Conservation (phyloP, 352 stramenopile genomes). For the Peronospora destructor region DNA sequence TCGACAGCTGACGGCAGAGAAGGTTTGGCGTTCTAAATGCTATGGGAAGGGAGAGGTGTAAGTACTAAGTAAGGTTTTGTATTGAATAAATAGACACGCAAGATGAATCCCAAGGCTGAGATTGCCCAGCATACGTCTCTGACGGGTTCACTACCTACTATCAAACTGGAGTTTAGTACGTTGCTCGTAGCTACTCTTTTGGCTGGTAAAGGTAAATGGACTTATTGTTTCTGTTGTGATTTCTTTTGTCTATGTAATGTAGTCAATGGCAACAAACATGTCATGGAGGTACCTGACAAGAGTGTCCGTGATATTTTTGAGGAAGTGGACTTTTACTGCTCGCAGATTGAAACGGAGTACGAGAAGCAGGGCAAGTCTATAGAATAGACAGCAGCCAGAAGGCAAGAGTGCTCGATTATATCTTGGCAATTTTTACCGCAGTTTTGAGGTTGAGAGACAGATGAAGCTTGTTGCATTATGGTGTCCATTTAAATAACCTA, state of each 20-base stretch:
- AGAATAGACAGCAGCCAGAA: slow-evolving; percentile 42
- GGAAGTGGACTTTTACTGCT: slow-evolving; percentile 77
- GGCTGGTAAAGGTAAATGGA: neutral
- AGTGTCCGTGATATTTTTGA: slow-evolving; percentile 82
- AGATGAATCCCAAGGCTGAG: slow-evolving; percentile 76
- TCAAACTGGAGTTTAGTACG: slow-evolving; percentile 82
- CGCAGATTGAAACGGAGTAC: slow-evolving; percentile 83
- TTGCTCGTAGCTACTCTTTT: neutral
- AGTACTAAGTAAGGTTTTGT: neutral
- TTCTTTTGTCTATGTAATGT: neutral
- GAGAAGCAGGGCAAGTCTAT: slow-evolving; percentile 77
- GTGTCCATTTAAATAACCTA: slow-evolving; percentile 24
- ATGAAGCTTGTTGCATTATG: slow-evolving; percentile 2
- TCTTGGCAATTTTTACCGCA: slow-evolving; percentile 16
- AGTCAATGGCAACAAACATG: slow-evolving; percentile 78
- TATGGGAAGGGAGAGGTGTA: neutral
- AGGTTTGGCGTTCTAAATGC: slow-evolving; percentile 32
- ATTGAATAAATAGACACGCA: slow-evolving; percentile 39
- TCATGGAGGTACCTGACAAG: slow-evolving; percentile 60
- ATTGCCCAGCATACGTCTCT: slow-evolving; percentile 54
- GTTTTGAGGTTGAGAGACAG: slow-evolving; percentile 7
- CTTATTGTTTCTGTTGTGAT: slow-evolving; percentile 6
- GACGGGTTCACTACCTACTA: slow-evolving; percentile 45
- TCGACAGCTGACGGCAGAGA: slow-evolving; percentile 69
- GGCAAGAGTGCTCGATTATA: slow-evolving; percentile 5